Evolutionary conservation across 208 protist species (phyloP).

Genomic region (Tetramitus jugosus): DNA sequence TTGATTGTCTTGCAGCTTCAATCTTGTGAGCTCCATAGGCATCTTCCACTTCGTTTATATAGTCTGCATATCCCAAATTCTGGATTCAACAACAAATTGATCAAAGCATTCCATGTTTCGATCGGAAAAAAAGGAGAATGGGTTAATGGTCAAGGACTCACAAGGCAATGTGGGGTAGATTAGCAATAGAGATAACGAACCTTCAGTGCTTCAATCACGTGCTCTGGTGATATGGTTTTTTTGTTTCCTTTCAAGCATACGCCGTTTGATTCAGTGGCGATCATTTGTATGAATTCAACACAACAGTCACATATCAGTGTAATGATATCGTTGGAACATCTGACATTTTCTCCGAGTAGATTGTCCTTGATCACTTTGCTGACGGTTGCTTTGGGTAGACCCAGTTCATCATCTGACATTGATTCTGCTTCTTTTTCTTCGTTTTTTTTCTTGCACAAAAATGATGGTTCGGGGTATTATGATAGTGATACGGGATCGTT

Average conservation of each 20-base stretch:
- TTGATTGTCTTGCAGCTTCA: not conserved
- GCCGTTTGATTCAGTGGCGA: not conserved
- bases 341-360: not conserved
- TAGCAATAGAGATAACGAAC: not conserved
- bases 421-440: too few species aligned
- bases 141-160: too few species aligned
- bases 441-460: too few species aligned
- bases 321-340: slow-evolving; percentile 1
- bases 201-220: not conserved
- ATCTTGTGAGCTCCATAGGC: not conserved
- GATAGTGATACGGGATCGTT: too few species aligned
- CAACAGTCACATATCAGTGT: slow-evolving; percentile 5
- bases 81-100: not conserved
- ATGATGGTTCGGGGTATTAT: too few species aligned
- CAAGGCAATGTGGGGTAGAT: not conserved
- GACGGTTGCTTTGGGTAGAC: slow-evolving; percentile 5
- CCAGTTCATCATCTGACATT: not conserved
- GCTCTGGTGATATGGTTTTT: slow-evolving; percentile 13
- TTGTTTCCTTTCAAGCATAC: not conserved
- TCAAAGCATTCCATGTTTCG: too few species aligned
- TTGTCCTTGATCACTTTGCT: slow-evolving; percentile 10
- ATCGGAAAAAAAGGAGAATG: too few species aligned
- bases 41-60: not conserved
- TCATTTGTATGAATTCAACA: slow-evolving; percentile 24
- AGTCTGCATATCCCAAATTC: not conserved